A percentile compares a stretch with the other conserved stretches of the same genome.
phyloP scores from a whole-genome alignment of 495 filamentous ascomycete species.

The Talaromyces borbonicus region DNA sequence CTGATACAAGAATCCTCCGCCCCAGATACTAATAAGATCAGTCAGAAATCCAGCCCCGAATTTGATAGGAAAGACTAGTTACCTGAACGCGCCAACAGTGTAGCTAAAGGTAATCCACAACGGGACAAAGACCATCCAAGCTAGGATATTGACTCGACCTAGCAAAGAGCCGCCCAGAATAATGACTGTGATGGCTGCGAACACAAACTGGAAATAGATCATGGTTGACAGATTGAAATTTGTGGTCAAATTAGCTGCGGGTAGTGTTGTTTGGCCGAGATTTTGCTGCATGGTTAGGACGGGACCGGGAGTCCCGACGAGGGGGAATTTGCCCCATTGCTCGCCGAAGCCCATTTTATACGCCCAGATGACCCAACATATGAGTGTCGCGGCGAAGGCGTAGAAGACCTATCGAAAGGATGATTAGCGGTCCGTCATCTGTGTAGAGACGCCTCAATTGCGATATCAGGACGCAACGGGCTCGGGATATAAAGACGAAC shows the following conservation, averaged over 20 bases:
- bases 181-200: slow-evolving; percentile 47
- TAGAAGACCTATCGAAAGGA: slow-evolving; percentile 28
- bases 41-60: slow-evolving; percentile 11
- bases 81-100: slow-evolving; percentile 19
- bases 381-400: slow-evolving; percentile 41
- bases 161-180: slow-evolving; percentile 43
- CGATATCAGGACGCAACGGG: background rate
- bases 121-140: slow-evolving; percentile 49
- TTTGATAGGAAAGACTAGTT: background rate
- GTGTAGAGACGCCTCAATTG: background rate
- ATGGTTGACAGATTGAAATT: slow-evolving; percentile 43
- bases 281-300: slow-evolving; percentile 37
- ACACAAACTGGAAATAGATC: slow-evolving; percentile 53
- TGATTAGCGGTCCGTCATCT: background rate
- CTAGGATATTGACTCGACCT: slow-evolving; percentile 43
- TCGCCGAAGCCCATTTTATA: slow-evolving; percentile 45
- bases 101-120: slow-evolving; percentile 42
- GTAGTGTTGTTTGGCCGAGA: slow-evolving; percentile 34
- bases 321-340: slow-evolving; percentile 33
- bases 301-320: slow-evolving; percentile 41
- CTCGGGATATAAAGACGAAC: slow-evolving; percentile 11
- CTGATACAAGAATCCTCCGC: slow-evolving; percentile 43
- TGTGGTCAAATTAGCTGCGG: slow-evolving; percentile 27
- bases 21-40: slow-evolving; percentile 42
- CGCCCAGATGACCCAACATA: slow-evolving; percentile 48